phyloP scores from a whole-genome alignment of 202 grass and related monocot species.

The Hordeum pubiflorum region DNA sequence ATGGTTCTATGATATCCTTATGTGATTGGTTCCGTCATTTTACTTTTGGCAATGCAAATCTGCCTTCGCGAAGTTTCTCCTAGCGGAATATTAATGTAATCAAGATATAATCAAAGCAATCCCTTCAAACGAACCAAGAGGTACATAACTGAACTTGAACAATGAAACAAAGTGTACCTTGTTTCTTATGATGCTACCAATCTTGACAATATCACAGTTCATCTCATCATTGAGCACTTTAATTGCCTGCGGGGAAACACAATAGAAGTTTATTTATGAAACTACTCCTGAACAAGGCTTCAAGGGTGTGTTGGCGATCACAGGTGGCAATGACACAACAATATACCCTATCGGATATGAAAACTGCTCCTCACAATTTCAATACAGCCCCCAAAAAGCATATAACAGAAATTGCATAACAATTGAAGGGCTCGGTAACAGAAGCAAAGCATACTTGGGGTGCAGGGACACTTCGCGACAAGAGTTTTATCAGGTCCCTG shows the following conservation, averaged over 20 bases:
- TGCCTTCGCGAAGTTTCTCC: background rate
- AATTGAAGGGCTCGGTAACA: background rate
- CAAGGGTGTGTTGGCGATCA: background rate
- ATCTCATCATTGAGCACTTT: conserved; percentile 96
- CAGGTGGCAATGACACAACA: background rate
- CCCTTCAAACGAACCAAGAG: background rate
- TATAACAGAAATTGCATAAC: background rate
- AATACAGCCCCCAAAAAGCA: background rate
- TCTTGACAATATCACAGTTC: conserved; percentile 90
- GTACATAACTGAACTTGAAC: background rate
- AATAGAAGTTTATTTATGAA: background rate
- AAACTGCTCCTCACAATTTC: background rate
- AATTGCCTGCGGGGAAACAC: conserved; percentile 49
- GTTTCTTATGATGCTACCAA: conserved; percentile 71
- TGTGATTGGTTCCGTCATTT: background rate
- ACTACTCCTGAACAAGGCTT: background rate
- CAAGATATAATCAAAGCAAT: conserved; percentile 11
- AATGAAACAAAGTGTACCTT: conserved; percentile 49
- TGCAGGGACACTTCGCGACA: conserved; percentile 84
- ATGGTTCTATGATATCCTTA: background rate
- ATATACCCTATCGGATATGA: background rate
- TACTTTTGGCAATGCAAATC: background rate
- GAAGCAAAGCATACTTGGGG: conserved; percentile 49
- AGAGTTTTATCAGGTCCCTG: conserved; percentile 80
- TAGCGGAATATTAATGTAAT: background rate